Percentiles rank a stretch among this genome's conserved stretches.
Evolutionary conservation across 805 yeast genomes (phyloP).

Genomic region (Myxozyma sirexii): DNA sequence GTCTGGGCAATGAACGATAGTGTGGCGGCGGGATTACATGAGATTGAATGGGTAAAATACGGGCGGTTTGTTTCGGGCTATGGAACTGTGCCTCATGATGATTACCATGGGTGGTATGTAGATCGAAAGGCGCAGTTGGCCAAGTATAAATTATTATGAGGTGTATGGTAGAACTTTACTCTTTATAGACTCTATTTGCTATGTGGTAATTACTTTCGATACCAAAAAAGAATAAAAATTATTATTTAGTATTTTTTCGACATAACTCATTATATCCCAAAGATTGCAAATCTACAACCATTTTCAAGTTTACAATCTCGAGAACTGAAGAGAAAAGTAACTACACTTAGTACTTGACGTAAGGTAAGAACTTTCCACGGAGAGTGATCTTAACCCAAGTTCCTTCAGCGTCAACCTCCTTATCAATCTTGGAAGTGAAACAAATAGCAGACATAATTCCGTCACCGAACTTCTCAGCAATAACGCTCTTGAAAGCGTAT

Average conservation of each 20-base stretch:
- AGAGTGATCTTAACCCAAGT: constrained; percentile 36
- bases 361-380: constrained; percentile 35
- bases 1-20: constrained; percentile 22
- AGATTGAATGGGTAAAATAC: constrained; percentile 20
- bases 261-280: not conserved
- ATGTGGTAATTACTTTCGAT: no score
- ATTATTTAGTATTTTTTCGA: not conserved
- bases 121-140: constrained; percentile 11
- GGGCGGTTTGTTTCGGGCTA: constrained; percentile 14
- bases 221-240: no score
- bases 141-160: not conserved
- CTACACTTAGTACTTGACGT: constrained; percentile 32
- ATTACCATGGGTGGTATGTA: constrained; percentile 21
- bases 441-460: constrained; percentile 36
- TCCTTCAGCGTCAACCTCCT: constrained; percentile 35
- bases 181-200: not conserved
- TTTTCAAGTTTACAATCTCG: no score
- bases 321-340: no score
- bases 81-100: constrained; percentile 22
- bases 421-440: constrained; percentile 34
- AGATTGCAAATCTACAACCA: not conserved
- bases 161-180: not conserved
- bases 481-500: constrained; percentile 33
- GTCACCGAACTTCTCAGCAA: constrained; percentile 35
- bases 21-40: constrained; percentile 14